phyloP scores from a whole-genome alignment of 257 asterid genomes.

The Solanum pennellii region DNA sequence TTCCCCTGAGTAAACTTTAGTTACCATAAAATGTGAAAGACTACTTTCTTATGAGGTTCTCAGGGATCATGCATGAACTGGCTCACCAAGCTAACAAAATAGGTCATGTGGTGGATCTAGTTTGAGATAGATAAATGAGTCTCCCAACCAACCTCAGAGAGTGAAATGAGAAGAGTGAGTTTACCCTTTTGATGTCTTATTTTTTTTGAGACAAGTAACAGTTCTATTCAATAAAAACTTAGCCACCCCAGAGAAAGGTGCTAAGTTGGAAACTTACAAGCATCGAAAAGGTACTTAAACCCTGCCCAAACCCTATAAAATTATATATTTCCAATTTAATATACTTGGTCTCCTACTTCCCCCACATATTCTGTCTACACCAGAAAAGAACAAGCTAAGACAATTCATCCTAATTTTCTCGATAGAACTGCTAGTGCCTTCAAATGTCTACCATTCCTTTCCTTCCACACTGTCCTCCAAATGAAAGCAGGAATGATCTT shows the following conservation, averaged over 20 bases:
- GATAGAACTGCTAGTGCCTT: background rate
- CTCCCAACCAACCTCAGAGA: background rate
- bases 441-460: background rate
- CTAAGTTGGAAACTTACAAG: background rate
- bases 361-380: background rate
- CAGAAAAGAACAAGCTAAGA: background rate
- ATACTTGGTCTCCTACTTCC: no score
- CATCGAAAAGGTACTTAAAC: background rate
- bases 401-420: background rate
- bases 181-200: background rate
- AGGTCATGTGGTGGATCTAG: background rate
- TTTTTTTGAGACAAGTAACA: background rate
- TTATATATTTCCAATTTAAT: no score
- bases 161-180: background rate
- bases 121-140: background rate
- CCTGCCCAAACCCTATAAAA: no score
- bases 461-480: background rate
- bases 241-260: background rate
- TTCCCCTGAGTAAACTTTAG: background rate
- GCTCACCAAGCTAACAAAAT: background rate
- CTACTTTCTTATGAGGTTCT: background rate
- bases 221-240: background rate
- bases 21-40: background rate
- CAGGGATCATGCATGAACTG: background rate
- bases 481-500: background rate